Conservation (phyloP, 768 basidiomycete genomes). For the Mycena capillaripes region DNA sequence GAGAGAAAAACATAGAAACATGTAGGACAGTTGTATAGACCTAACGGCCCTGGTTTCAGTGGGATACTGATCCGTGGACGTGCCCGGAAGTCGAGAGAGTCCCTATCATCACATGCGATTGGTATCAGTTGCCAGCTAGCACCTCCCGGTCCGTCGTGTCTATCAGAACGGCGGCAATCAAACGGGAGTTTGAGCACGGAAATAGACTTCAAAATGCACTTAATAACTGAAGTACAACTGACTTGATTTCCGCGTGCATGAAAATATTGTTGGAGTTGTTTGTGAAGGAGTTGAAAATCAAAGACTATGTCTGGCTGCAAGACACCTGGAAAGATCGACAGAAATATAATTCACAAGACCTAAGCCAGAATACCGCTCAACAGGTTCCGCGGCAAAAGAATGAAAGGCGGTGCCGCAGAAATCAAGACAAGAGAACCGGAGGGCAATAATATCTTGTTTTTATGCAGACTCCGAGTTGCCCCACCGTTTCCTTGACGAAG, state of each 20-base stretch:
- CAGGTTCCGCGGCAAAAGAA: background rate
- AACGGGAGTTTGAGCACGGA: background rate
- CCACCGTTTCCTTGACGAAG: conserved; percentile 18
- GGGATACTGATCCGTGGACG: background rate
- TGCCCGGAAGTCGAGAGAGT: background rate
- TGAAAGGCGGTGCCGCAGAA: conserved; percentile 2
- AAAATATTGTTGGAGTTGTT: too few species aligned
- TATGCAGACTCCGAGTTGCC: too few species aligned
- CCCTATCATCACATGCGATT: background rate
- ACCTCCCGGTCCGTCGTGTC: background rate
- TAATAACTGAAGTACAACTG: too few species aligned
- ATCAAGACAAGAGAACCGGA: too few species aligned
- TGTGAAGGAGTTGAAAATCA: too few species aligned
- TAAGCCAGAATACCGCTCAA: background rate
- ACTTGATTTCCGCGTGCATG: too few species aligned
- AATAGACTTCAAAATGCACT: background rate
- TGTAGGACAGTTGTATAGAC: background rate
- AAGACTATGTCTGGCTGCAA: too few species aligned
- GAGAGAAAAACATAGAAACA: background rate
- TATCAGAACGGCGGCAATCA: conserved; percentile 11
- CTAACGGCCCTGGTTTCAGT: background rate
- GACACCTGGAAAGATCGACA: too few species aligned
- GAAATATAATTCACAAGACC: background rate
- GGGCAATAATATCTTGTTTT: too few species aligned
- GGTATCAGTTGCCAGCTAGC: background rate